Evolutionary conservation across 1,284 basidiomycete genomes (phyloP).

Genomic region (Papiliotrema flavescens): DNA sequence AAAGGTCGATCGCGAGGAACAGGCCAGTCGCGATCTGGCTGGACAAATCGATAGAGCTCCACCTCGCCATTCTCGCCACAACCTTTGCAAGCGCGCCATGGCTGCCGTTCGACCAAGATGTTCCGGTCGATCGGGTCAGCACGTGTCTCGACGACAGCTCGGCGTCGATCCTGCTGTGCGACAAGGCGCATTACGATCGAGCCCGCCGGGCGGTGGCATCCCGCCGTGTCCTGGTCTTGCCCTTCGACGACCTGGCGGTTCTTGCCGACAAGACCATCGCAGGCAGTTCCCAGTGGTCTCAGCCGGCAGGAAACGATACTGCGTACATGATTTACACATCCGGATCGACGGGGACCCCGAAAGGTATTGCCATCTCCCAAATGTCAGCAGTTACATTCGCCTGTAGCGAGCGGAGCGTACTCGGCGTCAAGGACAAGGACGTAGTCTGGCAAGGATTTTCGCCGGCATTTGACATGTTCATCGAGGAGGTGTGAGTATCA

Average conservation of each 20-base stretch:
- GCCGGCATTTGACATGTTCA: slow-evolving; percentile 7
- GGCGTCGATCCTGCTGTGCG: slow-evolving; percentile 1
- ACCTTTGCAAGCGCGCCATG: not conserved
- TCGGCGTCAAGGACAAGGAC: not conserved
- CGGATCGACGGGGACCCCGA: slow-evolving; percentile 3
- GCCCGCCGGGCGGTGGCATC: not conserved
- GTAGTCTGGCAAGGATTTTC: slow-evolving; percentile 7
- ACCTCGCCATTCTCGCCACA: slow-evolving; percentile 1
- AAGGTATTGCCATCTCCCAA: slow-evolving; percentile 5
- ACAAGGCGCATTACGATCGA: not conserved
- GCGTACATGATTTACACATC: slow-evolving; percentile 7
- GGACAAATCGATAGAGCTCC: slow-evolving; percentile 3
- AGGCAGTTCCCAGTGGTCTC: not conserved
- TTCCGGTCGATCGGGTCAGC: not conserved
- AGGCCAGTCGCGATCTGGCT: slow-evolving; percentile 1
- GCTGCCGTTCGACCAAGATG: slow-evolving; percentile 3
- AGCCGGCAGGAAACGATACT: not conserved
- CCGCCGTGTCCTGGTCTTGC: not conserved
- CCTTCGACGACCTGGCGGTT: not conserved
- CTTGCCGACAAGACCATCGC: not conserved
- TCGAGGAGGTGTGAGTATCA: slow-evolving; percentile 4
- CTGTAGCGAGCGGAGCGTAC: not conserved
- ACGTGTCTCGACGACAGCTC: not conserved
- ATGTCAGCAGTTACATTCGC: slow-evolving; percentile 1
- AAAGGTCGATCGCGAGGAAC: not conserved